phyloP scores from a whole-genome alignment of 768 basidiomycete genomes.

The Dioszegia hungarica region DNA sequence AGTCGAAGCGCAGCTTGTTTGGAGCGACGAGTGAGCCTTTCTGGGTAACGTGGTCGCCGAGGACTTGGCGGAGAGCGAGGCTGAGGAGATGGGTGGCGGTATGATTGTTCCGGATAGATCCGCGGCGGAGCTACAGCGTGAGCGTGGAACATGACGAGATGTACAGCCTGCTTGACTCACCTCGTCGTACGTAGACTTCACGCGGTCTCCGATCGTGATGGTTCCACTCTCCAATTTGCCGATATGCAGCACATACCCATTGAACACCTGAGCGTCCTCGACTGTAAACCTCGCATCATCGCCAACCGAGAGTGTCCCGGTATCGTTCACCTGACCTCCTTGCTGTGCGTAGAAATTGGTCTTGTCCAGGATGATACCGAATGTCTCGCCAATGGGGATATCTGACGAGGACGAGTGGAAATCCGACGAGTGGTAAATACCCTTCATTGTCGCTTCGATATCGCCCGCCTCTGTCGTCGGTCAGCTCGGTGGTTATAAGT shows the following conservation, averaged over 20 bases:
- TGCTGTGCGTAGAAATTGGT: conserved; percentile 97
- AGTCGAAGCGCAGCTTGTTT: conserved; percentile 93
- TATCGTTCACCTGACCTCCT: conserved; percentile 96
- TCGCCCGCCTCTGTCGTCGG: conserved; percentile 64
- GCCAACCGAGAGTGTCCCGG: conserved; percentile 88
- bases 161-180: conserved; percentile 52
- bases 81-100: conserved; percentile 98
- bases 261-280: conserved; percentile 85
- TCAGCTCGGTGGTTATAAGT: background rate
- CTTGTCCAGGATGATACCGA: conserved; percentile 83
- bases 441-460: conserved; percentile 67
- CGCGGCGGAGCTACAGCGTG: conserved; percentile 66
- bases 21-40: conserved; percentile 96
- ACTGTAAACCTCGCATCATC: conserved; percentile 89
- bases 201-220: conserved; percentile 69
- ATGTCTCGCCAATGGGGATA: conserved; percentile 62
- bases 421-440: conserved; percentile 74
- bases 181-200: conserved; percentile 90
- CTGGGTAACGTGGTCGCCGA: conserved; percentile 97
- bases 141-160: background rate
- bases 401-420: conserved; percentile 66
- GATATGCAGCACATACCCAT: conserved; percentile 91
- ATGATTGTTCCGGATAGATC: conserved; percentile 96
- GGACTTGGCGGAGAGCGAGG: conserved; percentile 80
- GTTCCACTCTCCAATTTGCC: conserved; percentile 84